Evolutionary conservation across 352 stramenopile genomes (phyloP).

Genomic region (Phytophthora nicotianae): DNA sequence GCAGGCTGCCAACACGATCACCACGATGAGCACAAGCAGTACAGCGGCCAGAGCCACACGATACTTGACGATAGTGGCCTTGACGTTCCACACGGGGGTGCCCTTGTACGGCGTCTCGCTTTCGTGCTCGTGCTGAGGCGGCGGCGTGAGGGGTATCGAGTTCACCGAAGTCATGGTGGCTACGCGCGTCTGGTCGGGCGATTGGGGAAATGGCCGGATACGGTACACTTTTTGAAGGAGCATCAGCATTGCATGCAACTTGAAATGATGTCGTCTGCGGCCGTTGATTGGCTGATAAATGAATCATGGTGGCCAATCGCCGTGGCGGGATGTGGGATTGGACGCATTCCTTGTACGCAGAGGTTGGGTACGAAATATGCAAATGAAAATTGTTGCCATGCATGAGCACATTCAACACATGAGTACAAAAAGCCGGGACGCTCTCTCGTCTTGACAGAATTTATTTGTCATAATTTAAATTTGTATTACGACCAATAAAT

Average conservation of each 20-base stretch:
- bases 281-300: constrained; percentile 12
- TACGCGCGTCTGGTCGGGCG: neutral
- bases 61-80: constrained; percentile 42
- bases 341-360: too few relatives aligned
- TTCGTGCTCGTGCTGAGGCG: constrained; percentile 15
- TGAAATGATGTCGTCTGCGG: constrained; percentile 19
- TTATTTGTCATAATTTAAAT: too few relatives aligned
- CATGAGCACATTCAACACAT: too few relatives aligned
- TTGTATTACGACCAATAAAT: too few relatives aligned
- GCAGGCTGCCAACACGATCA: constrained; percentile 29
- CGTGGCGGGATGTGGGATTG: too few relatives aligned
- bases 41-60: constrained; percentile 32
- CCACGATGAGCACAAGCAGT: constrained; percentile 28
- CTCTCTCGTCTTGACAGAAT: too few relatives aligned
- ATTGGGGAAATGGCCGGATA: neutral
- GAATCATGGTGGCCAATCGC: too few relatives aligned
- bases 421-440: too few relatives aligned
- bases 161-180: constrained; percentile 3
- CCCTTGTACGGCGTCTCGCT: constrained; percentile 36
- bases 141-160: neutral
- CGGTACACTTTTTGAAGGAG: neutral
- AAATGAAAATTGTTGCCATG: too few relatives aligned
- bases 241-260: constrained; percentile 19
- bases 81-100: constrained; percentile 38
- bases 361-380: too few relatives aligned